Conservation (phyloP, 2,329 filamentous ascomycete genomes). For the Colletotrichum somersetense region DNA sequence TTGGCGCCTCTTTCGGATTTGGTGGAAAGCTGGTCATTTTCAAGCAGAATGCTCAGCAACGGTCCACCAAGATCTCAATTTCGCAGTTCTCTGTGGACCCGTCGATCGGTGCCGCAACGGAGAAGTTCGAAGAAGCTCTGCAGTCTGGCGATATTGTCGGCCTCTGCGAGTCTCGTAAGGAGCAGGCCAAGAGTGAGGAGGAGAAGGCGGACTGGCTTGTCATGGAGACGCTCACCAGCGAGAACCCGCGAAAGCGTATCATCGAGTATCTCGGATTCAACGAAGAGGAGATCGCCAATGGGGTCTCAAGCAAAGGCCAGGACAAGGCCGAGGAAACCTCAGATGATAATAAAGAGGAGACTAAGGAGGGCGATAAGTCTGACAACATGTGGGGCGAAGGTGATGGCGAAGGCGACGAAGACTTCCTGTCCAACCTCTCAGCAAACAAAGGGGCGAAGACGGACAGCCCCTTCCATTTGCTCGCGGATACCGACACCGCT, state of each 20-base stretch:
- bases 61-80: conserved; percentile 83
- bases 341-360: conserved; percentile 49
- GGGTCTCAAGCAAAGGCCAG: conserved; percentile 54
- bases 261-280: conserved; percentile 92
- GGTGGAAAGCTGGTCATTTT: conserved; percentile 91
- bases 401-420: conserved; percentile 73
- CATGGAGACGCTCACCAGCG: conserved; percentile 87
- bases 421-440: conserved; percentile 86
- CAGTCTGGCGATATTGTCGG: conserved; percentile 80
- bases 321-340: conserved; percentile 49
- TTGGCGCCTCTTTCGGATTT: conserved; percentile 92
- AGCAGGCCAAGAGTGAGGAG: conserved; percentile 82
- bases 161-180: conserved; percentile 85
- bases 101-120: conserved; percentile 83
- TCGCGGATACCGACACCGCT: conserved; percentile 84
- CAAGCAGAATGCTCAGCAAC: conserved; percentile 67
- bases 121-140: conserved; percentile 88
- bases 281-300: conserved; percentile 67
- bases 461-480: conserved; percentile 93
- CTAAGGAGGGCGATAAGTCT: conserved; percentile 60
- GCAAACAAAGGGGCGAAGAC: conserved; percentile 93
- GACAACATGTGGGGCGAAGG: conserved; percentile 85
- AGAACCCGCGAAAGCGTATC: conserved; percentile 87
- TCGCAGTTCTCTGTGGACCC: conserved; percentile 91
- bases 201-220: conserved; percentile 98